Base-by-base conservation (phyloP, 225 moss, liverwort and hornwort species). In the Pseudoscleropodium purum region DNA sequence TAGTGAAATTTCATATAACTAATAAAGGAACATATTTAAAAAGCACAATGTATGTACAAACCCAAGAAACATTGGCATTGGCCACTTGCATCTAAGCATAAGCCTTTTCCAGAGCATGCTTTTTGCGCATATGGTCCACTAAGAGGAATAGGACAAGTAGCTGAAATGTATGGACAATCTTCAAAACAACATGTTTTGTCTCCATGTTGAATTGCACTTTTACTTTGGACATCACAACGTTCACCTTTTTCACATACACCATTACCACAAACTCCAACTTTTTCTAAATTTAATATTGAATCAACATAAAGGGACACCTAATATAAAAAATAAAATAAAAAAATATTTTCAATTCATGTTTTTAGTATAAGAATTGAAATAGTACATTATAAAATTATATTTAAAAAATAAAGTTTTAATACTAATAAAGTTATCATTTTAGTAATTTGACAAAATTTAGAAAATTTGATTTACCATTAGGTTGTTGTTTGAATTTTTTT, bases 251-350 rank as follows among this genome's bases (percentile, higher is more conserved):
- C 97, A 84, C 97, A 98, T 3, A 96, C 33, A 19, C 97, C 97
- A 66, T 98, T 98, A 25, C 98, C 97, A 89, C 98, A 98, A 81
- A 97, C 91, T 54, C 98, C 98, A 88, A 91, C 94, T 92, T 97
- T 93, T 81, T 92, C 87, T 25, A 93, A 90, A 18, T 89, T 75
- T 5, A 81, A 29, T 43, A 95, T 83, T 7, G 93, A 93, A 30
- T 92, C 86, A n/a, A 97, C 61, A 51, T 84, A 49, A 14, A 97
- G 66, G 10, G 91, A 90, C 5, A 84, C 84, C 90, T 96, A 76
- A 16, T 43, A 8, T 2, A 59, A 10, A 62, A 4, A n/a, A 27
- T n/a, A 18, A n/a, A 19, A 64, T 1, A 5, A 15, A 2, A 36
- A 5, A 59, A 12, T 3, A 2, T 6, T 33, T 18, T 6, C 13